Percentiles rank a stretch among this genome's conserved stretches.
These are phyloP conservation scores for Fraxinus pennsylvanica DNA, from an alignment of 257 asterid genomes.

Conservation along the genomic window DNA sequence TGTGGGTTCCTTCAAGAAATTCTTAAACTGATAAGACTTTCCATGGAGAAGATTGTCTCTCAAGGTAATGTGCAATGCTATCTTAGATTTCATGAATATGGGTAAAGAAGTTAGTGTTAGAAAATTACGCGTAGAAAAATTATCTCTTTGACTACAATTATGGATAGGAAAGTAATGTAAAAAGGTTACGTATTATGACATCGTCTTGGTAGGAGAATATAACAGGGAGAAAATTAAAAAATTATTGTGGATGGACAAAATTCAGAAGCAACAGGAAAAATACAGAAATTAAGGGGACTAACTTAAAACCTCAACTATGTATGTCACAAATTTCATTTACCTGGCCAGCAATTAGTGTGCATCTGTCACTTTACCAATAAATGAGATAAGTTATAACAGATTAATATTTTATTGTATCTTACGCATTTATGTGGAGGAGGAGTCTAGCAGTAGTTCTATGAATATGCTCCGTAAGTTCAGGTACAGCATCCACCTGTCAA, in stretches of 20 bases:
- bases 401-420: slow-evolving; percentile 39
- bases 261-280: slow-evolving; percentile 2
- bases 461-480: slow-evolving; percentile 78
- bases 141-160: not conserved
- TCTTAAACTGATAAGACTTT: not conserved
- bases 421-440: slow-evolving; percentile 91
- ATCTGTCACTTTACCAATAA: slow-evolving; percentile 9
- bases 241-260: not conserved
- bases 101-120: not conserved
- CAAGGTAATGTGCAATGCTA: not conserved
- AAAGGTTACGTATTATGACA: not conserved
- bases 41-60: not conserved
- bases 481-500: slow-evolving; percentile 90
- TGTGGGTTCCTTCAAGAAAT: not conserved
- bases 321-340: not conserved
- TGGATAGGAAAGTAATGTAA: not conserved
- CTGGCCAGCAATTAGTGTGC: not conserved
- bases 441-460: slow-evolving; percentile 86
- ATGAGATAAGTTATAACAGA: not conserved
- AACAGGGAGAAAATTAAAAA: not conserved
- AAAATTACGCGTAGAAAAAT: not conserved
- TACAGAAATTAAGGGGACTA: not conserved
- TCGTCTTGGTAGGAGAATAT: not conserved
- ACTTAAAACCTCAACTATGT: slow-evolving; percentile 4
- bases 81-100: not conserved